These are phyloP conservation scores for Mycena rebaudengoi DNA, from an alignment of 768 basidiomycete species.

Conservation along the genomic window DNA sequence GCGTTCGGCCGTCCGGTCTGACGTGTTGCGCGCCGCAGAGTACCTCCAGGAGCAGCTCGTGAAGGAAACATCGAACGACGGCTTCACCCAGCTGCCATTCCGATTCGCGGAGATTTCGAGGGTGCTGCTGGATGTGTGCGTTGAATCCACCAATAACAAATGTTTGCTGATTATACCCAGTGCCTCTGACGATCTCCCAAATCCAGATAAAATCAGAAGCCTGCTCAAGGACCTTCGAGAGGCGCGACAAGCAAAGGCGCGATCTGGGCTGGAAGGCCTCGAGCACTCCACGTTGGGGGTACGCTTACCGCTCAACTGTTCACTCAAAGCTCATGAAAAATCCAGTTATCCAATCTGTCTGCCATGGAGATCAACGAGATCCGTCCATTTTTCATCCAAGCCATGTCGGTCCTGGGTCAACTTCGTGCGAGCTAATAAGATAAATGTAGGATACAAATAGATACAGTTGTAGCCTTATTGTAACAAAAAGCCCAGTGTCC, in stretches of 20 bases:
- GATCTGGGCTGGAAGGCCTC: conserved; percentile 82
- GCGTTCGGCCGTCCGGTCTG: background rate
- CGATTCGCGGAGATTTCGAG: conserved; percentile 92
- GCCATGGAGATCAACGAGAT: conserved; percentile 96
- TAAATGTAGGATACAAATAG: conserved; percentile 1
- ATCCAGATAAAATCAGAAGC: conserved; percentile 83
- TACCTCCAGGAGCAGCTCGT: conserved; percentile 79
- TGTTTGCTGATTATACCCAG: no score
- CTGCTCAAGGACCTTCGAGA: conserved; percentile 95
- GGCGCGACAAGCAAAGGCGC: conserved; percentile 92
- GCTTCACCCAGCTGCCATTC: conserved; percentile 85
- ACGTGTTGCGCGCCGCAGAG: conserved; percentile 54
- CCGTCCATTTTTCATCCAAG: conserved; percentile 84
- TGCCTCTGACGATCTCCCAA: conserved; percentile 89
- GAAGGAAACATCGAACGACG: conserved; percentile 75
- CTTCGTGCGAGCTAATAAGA: conserved; percentile 37
- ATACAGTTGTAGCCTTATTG: background rate
- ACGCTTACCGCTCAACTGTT: conserved; percentile 34
- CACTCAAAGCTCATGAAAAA: background rate
- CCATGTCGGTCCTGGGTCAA: conserved; percentile 78
- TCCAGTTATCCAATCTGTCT: conserved; percentile 82
- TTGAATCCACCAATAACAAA: conserved; percentile 22
- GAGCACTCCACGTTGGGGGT: conserved; percentile 87
- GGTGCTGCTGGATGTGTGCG: conserved; percentile 92
- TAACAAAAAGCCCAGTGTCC: background rate